Percentiles rank a stretch among this genome's conserved stretches.
These are phyloP conservation scores for Hypsizygus marmoreus DNA, from an alignment of 768 basidiomycete genomes.

Conservation along the genomic window DNA sequence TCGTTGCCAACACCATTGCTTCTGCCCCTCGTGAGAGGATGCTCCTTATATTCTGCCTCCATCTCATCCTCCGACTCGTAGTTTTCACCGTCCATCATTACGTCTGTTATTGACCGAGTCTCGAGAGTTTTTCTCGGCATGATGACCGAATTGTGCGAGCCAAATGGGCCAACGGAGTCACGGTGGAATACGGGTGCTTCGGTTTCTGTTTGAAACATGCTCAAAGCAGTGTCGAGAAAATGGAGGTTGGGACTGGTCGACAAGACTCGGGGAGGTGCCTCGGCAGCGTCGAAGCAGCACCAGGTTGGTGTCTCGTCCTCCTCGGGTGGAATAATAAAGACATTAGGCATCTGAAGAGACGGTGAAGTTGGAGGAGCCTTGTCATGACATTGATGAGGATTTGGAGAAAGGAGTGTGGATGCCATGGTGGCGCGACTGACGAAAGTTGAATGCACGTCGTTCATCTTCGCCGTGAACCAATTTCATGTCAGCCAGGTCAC, in stretches of 20 bases:
- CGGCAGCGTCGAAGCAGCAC: conserved; percentile 58
- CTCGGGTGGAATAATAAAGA: conserved; percentile 59
- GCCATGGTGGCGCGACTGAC: conserved; percentile 12
- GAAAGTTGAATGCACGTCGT: not conserved
- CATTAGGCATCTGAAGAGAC: conserved; percentile 42
- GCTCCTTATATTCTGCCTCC: conserved; percentile 25
- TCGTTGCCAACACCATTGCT: conserved; percentile 36
- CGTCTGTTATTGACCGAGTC: conserved; percentile 32
- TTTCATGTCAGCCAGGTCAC: conserved; percentile 11
- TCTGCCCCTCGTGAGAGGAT: conserved; percentile 18
- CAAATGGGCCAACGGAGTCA: conserved; percentile 7
- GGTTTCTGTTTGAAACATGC: conserved; percentile 16
- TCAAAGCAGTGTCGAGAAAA: conserved; percentile 34
- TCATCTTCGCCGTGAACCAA: not conserved
- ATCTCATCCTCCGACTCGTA: conserved; percentile 26
- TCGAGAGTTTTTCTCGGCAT: conserved; percentile 26
- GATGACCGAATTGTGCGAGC: conserved; percentile 14
- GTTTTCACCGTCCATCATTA: conserved; percentile 26
- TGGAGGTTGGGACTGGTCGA: conserved; percentile 28
- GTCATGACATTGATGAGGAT: not conserved
- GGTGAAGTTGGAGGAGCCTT: conserved; percentile 8
- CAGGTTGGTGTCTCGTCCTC: conserved; percentile 57
- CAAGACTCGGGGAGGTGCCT: conserved; percentile 19
- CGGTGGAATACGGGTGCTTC: conserved; percentile 22
- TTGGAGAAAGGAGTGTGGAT: conserved; percentile 13